Conservation (phyloP, 208 protist genomes). For the Strigomonas culicis region DNA sequence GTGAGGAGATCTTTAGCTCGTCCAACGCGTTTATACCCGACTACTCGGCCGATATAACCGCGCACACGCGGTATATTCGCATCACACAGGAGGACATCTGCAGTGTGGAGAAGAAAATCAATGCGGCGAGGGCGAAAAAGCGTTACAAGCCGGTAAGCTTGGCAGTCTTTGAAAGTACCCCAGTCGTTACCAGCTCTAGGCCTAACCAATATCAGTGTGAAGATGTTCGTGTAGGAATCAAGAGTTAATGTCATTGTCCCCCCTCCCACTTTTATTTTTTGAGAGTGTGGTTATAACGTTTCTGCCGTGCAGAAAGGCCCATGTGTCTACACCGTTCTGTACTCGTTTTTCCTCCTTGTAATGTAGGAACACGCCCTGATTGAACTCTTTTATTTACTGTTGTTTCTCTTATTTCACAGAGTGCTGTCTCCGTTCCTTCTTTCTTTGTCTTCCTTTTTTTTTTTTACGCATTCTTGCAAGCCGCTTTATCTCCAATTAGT, state of each 20-base stretch:
- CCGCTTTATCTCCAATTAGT: no score
- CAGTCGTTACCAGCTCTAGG: no score
- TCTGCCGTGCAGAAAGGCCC: no score
- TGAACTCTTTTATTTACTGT: not conserved
- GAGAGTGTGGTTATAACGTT: no score
- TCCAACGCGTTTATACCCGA: slow-evolving; percentile 42
- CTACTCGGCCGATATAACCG: slow-evolving; percentile 60
- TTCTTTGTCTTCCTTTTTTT: not conserved
- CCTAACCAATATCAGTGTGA: no score
- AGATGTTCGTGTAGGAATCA: no score
- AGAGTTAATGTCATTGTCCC: no score
- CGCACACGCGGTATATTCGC: slow-evolving; percentile 42
- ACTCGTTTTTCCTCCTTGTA: no score
- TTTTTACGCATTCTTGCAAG: not conserved
- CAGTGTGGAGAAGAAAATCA: slow-evolving; percentile 25
- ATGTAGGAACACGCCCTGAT: no score
- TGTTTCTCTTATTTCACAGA: not conserved
- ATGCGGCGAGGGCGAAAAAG: slow-evolving; percentile 16
- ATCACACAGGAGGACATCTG: slow-evolving; percentile 48
- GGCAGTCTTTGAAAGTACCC: no score
- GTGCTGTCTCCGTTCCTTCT: not conserved
- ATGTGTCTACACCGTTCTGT: no score
- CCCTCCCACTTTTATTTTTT: no score
- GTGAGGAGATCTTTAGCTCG: slow-evolving; percentile 39
- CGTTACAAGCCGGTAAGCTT: slow-evolving; percentile 14